Base-by-base conservation (phyloP, 148 eudicot species). In the Cornus florida region DNA sequence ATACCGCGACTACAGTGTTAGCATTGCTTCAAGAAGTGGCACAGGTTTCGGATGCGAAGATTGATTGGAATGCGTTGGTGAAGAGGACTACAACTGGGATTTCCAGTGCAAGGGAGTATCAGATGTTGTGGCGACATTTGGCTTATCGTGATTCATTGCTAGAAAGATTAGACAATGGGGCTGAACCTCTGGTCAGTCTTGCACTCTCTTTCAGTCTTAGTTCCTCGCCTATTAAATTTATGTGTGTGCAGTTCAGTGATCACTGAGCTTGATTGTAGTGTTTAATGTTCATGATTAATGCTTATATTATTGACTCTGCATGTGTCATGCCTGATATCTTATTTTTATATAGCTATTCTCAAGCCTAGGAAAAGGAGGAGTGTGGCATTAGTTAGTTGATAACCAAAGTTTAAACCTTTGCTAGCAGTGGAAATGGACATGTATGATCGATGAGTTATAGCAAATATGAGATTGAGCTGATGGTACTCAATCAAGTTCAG, bases 61-160 rank as follows among this genome's bases (percentile, higher is more conserved):
- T 95, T 70, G 91, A 95, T 86, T 95, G 99, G 99, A 79, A 87
- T 46, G 87, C 66, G 4, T 78, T 95, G 84, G 89, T 89, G 78
- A 83, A 84, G 88, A 93, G 88, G 67, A 89, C 97, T 0, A 70
- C 81, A 9, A 89, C 94, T 12, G 97, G 97, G 31, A 90, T 95
- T 33, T 72, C 91, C 31, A 84, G 70, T 83, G 86, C 97, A 1
- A 84, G 91, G 76, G 99, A 95, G 77, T 91, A 88, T 81, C 99
- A 93, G 76, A 87, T 87, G 88, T 76, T 95, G 48, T 95, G 99
- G 99, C 97, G 97, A 43, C 97, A 92, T 86, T 82, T 95, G 67
- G 97, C 99, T 0, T 95, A 95, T 80, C 86, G 92, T 3, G 84
- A 89, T 39, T 65, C 84, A 13, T 69, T 95, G 67, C 28, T 75